Base-by-base conservation (phyloP, 1,284 basidiomycete species). In the Fomitopsis palustris region DNA sequence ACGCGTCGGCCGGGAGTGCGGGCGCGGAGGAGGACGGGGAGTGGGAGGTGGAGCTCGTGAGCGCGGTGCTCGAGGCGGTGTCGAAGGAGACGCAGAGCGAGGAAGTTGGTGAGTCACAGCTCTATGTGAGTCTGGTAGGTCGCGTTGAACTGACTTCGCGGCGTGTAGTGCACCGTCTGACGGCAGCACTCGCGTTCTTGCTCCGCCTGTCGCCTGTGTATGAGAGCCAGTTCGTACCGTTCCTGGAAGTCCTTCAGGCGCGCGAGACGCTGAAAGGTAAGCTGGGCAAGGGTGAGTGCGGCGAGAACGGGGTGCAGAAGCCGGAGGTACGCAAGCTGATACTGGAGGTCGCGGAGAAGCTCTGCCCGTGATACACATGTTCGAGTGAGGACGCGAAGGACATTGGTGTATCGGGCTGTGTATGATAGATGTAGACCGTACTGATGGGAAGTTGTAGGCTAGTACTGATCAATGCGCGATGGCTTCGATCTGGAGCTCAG, bases 31-130 rank as follows among this genome's bases (percentile, higher is more conserved):
- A 81, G 59, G 77, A 87, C 62, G 88, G 81, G 33, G 92, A 95
- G 55, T 95, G 92, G 92, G 87, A 93, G 67, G 77, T 90, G 0
- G 94, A 96, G 74, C 74, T 95, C 19, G 76, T 88, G 3, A 92
- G 87, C 65, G 94, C 90, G 0, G 70, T 96, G 16, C 71, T 94
- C 0, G 90, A 93, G 71, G 89, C 87, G 8, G 72, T 95, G 39
- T 79, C 79, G 53, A 81, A 81, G 64, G 93, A 95, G 74, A 78
- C 74, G 55, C 79, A 80, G 62, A 88, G 77, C 64, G 91, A 93
- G 72, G 93, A 94, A 69, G 85, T 90, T 63, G 86, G 92, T 90
- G 61, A 75, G 91, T 85, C 19, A n/a, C n/a, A n/a, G 27, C 39
- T 19, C 23, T 47, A 21, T 53, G 23, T 17, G 31, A n/a, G 1